Percentiles rank a stretch among this genome's conserved stretches.
Conservation (phyloP, 805 yeast species). For the Sugiyamaella marilandica region DNA sequence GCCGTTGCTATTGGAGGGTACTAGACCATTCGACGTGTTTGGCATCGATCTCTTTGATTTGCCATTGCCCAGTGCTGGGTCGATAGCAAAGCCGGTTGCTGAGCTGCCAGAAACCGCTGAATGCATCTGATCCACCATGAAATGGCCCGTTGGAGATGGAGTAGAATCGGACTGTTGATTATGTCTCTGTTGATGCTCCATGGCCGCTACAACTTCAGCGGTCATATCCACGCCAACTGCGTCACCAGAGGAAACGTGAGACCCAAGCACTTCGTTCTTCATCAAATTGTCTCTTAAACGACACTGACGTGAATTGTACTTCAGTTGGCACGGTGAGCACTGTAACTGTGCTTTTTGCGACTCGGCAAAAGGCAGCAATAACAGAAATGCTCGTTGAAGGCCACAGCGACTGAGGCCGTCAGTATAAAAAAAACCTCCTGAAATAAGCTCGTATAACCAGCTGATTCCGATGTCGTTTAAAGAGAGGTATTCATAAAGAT, state of each 20-base stretch:
- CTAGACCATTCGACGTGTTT: background rate
- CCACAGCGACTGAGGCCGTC: background rate
- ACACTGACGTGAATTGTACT: background rate
- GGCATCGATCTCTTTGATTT: background rate
- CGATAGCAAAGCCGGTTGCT: conserved; percentile 1
- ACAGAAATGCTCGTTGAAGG: background rate
- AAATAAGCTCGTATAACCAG: background rate
- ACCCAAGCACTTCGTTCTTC: background rate
- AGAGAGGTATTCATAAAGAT: too few relatives aligned
- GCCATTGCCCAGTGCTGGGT: conserved; percentile 4
- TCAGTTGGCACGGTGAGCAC: background rate
- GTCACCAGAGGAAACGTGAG: background rate
- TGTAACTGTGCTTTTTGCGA: too few relatives aligned
- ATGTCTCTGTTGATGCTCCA: background rate
- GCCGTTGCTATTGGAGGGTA: background rate
- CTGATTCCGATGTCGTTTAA: background rate
- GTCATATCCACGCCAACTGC: background rate
- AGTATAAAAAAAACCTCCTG: background rate
- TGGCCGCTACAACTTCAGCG: conserved; percentile 1
- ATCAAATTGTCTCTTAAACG: background rate
- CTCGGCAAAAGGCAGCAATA: background rate
- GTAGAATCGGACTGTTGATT: background rate
- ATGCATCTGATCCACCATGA: conserved; percentile 4
- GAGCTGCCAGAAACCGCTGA: background rate
- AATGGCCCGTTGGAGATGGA: background rate